Evolutionary conservation across 1,284 basidiomycete species (phyloP), one percentile per base, ranked within the genome.

Genomic region (Ceratobasidium sp.): DNA sequence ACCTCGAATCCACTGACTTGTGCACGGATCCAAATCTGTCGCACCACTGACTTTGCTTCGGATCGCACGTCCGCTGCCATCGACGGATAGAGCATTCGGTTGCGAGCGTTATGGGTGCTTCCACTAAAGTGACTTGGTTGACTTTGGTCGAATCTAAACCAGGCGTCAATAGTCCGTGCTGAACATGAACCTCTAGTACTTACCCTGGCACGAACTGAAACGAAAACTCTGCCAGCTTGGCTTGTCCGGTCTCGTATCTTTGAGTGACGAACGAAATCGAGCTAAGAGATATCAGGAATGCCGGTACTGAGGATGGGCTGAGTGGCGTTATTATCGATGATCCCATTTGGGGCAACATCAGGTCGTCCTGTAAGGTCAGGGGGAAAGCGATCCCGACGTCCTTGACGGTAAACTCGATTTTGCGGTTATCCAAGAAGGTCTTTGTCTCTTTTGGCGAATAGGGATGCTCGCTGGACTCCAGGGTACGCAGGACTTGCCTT

Each of bases 351-450:
- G 77, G 66, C 35, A 70, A 35, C 70, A 78, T 78, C 23, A 79
- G 50, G 35, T 79, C 75, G 20, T 79, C 75, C 38, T 69, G 68
- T 67, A 89, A 87, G 30, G 88, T 90, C 76, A 93, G 86, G 0
- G 96, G 96, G 81, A 97, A 94, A 0, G 95, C 96, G 5, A 96
- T 89, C 5, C 96, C 96, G 60, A 97, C 88, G 80, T 92, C 91
- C 41, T 87, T 86, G 77, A 96, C 87, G 10, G 87, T 86, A 27
- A 97, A 85, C 16, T 88, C 87, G 74, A 97, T 85, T 59, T 89
- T 87, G 79, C 92, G 91, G 52, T 89, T 86, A 76, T 91, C 89
- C 35, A 96, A 84, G 77, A 78, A 48, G 6, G 67, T 77, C 57
- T 70, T 62, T 30, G 74, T 30, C 68, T 74, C 41, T 35, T 30